These are phyloP conservation scores for Aciculoconidium aculeatum DNA, from an alignment of 805 yeast species.

Conservation along the genomic window DNA sequence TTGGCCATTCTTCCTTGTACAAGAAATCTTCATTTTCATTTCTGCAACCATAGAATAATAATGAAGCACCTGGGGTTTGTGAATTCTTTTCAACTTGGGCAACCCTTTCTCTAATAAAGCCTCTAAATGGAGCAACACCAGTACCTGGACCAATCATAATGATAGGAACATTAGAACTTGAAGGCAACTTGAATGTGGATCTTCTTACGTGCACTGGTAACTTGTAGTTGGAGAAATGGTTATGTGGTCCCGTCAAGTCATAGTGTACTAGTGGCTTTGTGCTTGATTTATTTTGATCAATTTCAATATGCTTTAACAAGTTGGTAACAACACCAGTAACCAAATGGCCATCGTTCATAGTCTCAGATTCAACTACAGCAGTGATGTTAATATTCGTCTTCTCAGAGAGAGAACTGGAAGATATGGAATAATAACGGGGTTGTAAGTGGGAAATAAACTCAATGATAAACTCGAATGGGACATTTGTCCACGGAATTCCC, in stretches of 20 bases:
- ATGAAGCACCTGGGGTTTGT: constrained; percentile 53
- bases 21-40: constrained; percentile 71
- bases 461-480: constrained; percentile 80
- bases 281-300: constrained; percentile 42
- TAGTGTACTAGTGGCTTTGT: constrained; percentile 49
- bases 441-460: constrained; percentile 79
- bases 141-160: constrained; percentile 98
- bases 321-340: constrained; percentile 89
- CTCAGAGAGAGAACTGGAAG: constrained; percentile 78
- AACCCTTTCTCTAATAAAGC: constrained; percentile 86
- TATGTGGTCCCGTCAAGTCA: constrained; percentile 82
- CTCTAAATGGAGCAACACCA: constrained; percentile 98
- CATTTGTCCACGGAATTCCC: constrained; percentile 62
- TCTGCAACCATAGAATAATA: constrained; percentile 88
- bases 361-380: constrained; percentile 80
- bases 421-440: constrained; percentile 94
- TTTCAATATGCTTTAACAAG: constrained; percentile 67
- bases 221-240: constrained; percentile 44
- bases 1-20: constrained; percentile 86
- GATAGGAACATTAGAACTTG: constrained; percentile 75
- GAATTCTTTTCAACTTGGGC: constrained; percentile 30
- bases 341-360: constrained; percentile 16
- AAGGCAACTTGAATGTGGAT: constrained; percentile 89
- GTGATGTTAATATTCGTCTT: constrained; percentile 76
- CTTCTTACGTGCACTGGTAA: constrained; percentile 91